Percentiles rank a stretch among this genome's conserved stretches.
Conservation (phyloP, 2,329 filamentous ascomycete genomes). For the Graphilbum ipis-grandicollis region DNA sequence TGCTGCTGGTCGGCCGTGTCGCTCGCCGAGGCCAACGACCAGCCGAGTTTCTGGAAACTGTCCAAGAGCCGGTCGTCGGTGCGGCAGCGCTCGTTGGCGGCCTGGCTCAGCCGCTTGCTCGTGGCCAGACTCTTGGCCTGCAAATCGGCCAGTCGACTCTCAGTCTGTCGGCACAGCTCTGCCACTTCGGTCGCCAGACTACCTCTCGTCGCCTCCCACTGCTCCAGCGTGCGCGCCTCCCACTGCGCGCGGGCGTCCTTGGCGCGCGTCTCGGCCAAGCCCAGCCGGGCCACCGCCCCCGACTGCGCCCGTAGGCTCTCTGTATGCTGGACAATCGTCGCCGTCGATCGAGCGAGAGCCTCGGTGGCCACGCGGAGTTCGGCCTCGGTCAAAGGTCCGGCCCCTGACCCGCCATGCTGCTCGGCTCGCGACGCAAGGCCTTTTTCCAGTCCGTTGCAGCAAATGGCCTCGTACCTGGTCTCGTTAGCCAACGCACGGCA, state of each 20-base stretch:
- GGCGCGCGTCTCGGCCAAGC: constrained; percentile 21
- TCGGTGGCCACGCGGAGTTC: constrained; percentile 44
- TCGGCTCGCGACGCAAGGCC: constrained; percentile 26
- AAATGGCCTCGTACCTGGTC: constrained; percentile 30
- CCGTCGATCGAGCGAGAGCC: constrained; percentile 47
- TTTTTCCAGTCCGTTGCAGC: constrained; percentile 29
- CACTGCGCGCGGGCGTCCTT: constrained; percentile 17
- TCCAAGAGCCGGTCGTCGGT: constrained; percentile 49
- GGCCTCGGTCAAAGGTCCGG: constrained; percentile 36
- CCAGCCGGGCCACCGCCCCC: constrained; percentile 36
- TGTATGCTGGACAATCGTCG: constrained; percentile 45
- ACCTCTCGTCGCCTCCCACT: constrained; percentile 21
- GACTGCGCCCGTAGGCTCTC: constrained; percentile 44
- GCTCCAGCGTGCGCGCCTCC: constrained; percentile 19
- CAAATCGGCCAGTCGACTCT: constrained; percentile 27
- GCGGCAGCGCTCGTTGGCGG: constrained; percentile 30
- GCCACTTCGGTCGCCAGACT: constrained; percentile 27
- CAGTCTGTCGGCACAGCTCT: constrained; percentile 27
- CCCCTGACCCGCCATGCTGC: constrained; percentile 15
- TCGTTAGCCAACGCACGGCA: no score
- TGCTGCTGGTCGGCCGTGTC: constrained; percentile 20
- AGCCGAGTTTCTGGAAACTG: constrained; percentile 48
- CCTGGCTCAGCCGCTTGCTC: constrained; percentile 26
- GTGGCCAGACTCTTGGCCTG: constrained; percentile 31
- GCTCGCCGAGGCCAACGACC: constrained; percentile 34